phyloP scores from a whole-genome alignment of 2,329 filamentous ascomycete genomes.

The Trichoderma oligosporum region DNA sequence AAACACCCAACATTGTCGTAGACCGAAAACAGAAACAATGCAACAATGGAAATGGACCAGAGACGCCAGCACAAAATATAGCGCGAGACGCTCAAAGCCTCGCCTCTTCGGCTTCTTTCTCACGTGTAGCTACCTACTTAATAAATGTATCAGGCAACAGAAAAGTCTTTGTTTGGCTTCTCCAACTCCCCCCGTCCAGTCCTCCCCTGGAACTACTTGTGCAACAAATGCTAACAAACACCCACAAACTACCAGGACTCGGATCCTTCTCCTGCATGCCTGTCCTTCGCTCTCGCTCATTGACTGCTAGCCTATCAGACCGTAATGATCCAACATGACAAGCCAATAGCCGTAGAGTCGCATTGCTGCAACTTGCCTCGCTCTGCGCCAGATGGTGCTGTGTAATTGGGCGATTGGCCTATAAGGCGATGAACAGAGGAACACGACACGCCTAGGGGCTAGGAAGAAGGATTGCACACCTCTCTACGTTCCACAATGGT shows the following conservation, averaged over 20 bases:
- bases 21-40: background rate
- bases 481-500: background rate
- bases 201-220: background rate
- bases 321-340: background rate
- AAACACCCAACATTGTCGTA: background rate
- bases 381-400: background rate
- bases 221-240: background rate
- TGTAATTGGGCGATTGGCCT: background rate
- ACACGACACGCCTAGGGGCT: background rate
- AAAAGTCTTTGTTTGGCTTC: background rate
- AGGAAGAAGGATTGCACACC: background rate
- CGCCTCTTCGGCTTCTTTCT: too few species aligned
- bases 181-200: background rate
- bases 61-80: background rate
- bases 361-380: background rate
- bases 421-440: background rate
- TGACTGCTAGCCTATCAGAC: background rate
- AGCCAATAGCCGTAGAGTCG: background rate
- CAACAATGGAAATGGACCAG: background rate
- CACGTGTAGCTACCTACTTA: too few species aligned
- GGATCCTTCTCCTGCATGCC: conserved; percentile 13
- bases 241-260: background rate
- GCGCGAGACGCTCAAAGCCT: too few species aligned
- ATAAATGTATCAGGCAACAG: background rate
- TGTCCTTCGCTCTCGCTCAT: background rate